Conservation (phyloP, 1,139 yeast species). For the Yamadazyma atmosphaerica region DNA sequence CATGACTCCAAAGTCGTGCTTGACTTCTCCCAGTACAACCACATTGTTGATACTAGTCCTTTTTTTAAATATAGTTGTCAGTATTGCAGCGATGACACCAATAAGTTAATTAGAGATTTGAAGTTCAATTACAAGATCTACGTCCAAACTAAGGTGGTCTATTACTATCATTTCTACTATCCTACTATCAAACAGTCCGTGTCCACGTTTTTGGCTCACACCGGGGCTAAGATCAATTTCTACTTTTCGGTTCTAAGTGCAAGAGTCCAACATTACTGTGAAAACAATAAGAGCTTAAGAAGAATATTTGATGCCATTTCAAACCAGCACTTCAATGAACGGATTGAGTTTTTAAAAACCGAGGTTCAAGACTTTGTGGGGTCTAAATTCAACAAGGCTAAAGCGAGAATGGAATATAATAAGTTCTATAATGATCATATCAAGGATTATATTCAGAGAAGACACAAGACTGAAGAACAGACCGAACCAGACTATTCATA, state of each 20-base stretch:
- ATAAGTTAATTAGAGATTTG: conserved; percentile 2
- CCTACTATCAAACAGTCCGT: conserved; percentile 11
- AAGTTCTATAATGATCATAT: background rate
- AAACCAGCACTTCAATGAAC: background rate
- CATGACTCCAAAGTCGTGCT: background rate
- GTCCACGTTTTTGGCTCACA: background rate
- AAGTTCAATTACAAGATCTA: conserved; percentile 17
- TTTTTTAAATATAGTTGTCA: background rate
- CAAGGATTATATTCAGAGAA: background rate
- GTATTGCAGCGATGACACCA: conserved; percentile 1
- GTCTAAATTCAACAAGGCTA: background rate
- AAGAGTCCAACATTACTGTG: background rate
- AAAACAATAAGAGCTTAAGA: background rate
- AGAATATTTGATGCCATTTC: background rate
- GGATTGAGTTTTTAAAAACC: background rate
- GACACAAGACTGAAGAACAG: background rate
- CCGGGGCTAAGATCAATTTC: conserved; percentile 4
- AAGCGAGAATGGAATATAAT: background rate
- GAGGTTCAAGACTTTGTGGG: conserved; percentile 1
- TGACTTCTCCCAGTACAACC: background rate
- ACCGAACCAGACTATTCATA: conserved; percentile 6
- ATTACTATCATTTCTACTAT: conserved; percentile 11
- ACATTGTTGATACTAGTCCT: background rate
- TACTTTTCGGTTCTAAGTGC: background rate
- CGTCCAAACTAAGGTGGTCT: conserved; percentile 11